Base-by-base conservation (phyloP, 1,284 basidiomycete genomes). In the Cronartium ribicola region DNA sequence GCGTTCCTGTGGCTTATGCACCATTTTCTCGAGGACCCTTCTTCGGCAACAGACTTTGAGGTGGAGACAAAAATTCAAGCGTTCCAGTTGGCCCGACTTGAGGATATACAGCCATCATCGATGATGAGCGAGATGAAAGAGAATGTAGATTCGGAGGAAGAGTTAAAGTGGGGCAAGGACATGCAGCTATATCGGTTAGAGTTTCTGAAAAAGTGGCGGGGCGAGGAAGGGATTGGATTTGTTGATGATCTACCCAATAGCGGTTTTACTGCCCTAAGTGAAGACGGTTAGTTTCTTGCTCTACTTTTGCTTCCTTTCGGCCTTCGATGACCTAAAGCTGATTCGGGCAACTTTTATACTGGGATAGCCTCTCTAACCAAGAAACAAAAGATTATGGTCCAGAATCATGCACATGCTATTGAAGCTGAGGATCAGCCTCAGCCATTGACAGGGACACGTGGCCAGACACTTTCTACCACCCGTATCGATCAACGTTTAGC, bases 1-100 rank as follows among this genome's bases (percentile, higher is more conserved):
- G 88, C 87, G 1, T 91, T 93, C 80, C 85, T 92, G 29, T 91
- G 90, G 88, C 84, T 91, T 59, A 83, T 90, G 71, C 90, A 87
- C 80, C 85, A 90, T 79, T 90, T 92, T 79, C 83, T 91, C 74
- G 90, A 92, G 81, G 83, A 83, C 60, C 82, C 85, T 7, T 75
- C 72, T 5, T 41, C 66, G 22, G 8, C 66, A 11, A 62, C 29
- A 7, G 72, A 75, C 41, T 75, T 75, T 43, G 41, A 61, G 36
- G 51, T 51, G 37, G 66, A 75, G 7, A 29, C 55, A 2, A 75
- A 75, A 29, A 36, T 75, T 14, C 43, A 63, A 63, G 65, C 72
- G 2, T 67, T 75, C 22, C 43, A 63, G 46, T 41, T 67, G 11
- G 66, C 66, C 22, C n/a, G 65, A 57, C 8, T 75, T 10, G 65